Conservation (phyloP, 768 basidiomycete species). For the Chalciporus sphaerocephalus region DNA sequence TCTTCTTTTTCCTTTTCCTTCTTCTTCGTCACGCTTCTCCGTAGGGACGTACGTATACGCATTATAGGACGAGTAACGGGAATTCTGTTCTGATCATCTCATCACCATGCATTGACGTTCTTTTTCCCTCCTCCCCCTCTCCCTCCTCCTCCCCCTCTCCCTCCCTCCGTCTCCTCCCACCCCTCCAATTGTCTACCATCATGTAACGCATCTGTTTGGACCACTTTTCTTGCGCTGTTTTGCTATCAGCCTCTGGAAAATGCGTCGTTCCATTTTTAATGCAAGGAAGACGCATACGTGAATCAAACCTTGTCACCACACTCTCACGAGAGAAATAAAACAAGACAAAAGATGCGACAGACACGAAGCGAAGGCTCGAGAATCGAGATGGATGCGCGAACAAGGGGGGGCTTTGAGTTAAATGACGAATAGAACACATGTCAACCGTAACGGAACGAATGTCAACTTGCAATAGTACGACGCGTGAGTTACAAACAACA, state of each 20-base stretch:
- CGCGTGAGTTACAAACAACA: too few relatives aligned
- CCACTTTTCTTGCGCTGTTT: neutral
- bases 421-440: neutral
- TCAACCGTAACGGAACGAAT: neutral
- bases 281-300: too few relatives aligned
- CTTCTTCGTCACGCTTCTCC: too few relatives aligned
- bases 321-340: too few relatives aligned
- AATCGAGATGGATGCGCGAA: neutral
- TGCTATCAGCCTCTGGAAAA: slow-evolving; percentile 1
- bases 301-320: neutral
- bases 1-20: neutral
- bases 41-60: slow-evolving; percentile 19
- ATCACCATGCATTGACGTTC: slow-evolving; percentile 8
- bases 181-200: slow-evolving; percentile 4
- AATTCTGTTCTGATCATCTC: slow-evolving; percentile 20
- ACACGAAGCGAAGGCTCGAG: neutral
- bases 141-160: too few relatives aligned
- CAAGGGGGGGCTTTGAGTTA: neutral
- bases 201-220: slow-evolving; percentile 2
- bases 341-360: too few relatives aligned
- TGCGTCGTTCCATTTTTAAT: too few relatives aligned
- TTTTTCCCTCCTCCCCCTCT: neutral
- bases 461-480: too few relatives aligned
- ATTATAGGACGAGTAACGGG: slow-evolving; percentile 25
- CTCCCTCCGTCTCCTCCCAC: too few relatives aligned